Percentiles rank a stretch among this genome's conserved stretches.
Evolutionary conservation across 257 asterid genomes (phyloP).

Genomic region (Solanum ahanhuiri): DNA sequence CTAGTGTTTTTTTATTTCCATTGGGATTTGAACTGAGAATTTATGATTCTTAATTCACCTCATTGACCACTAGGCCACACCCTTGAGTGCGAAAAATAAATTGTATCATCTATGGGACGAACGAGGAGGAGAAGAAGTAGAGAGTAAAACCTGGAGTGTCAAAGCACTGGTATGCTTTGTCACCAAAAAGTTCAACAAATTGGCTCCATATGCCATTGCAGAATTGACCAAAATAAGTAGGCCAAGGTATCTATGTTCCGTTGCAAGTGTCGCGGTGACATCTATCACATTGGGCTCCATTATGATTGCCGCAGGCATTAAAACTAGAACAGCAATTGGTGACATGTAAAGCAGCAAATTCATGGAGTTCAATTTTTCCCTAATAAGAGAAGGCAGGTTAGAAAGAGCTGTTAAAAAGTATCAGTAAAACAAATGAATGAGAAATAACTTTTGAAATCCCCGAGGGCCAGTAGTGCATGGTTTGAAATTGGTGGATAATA

Average conservation of each 20-base stretch:
- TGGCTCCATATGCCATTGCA: conserved; percentile 83
- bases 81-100: not conserved
- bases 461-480: not conserved
- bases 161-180: conserved; percentile 91
- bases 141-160: conserved; percentile 66
- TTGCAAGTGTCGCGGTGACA: conserved; percentile 45
- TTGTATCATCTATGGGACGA: not conserved
- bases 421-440: not conserved
- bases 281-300: conserved; percentile 79
- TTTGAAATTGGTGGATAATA: not conserved
- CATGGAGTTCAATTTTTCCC: conserved; percentile 97
- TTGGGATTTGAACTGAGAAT: not conserved
- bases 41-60: not conserved
- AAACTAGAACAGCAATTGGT: conserved; percentile 73
- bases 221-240: conserved; percentile 65
- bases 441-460: not conserved
- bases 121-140: conserved; percentile 1
- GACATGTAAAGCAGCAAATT: conserved; percentile 94
- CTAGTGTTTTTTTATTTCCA: not conserved
- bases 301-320: conserved; percentile 61
- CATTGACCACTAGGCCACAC: not conserved
- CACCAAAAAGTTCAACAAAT: conserved; percentile 84
- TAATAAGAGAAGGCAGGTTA: conserved; percentile 12
- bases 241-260: conserved; percentile 51
- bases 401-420: not conserved